Evolutionary conservation across 768 basidiomycete genomes (phyloP).

Genomic region (Suillus sp.): DNA sequence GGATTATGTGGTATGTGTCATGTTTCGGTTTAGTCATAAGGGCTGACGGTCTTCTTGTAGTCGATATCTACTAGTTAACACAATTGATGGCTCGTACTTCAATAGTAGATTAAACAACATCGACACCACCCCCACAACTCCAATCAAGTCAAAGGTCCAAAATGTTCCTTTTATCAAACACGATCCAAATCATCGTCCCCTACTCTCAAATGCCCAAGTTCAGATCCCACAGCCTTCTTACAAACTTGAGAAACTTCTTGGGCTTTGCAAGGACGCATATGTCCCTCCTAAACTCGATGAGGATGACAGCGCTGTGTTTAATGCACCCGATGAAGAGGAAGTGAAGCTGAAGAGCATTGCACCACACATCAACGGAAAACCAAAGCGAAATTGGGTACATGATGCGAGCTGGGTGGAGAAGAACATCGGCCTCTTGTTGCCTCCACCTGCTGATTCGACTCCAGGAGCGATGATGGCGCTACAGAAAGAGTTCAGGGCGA

Average conservation of each 20-base stretch:
- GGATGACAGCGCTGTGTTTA: constrained; percentile 51
- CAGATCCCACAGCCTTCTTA: constrained; percentile 60
- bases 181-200: constrained; percentile 38
- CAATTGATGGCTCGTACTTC: background rate
- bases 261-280: constrained; percentile 41
- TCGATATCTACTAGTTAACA: constrained; percentile 62
- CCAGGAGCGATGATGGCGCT: constrained; percentile 57
- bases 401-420: constrained; percentile 49
- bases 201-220: constrained; percentile 31
- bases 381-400: constrained; percentile 53
- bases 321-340: constrained; percentile 17
- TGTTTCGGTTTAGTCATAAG: background rate
- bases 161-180: constrained; percentile 46
- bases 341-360: background rate
- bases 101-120: constrained; percentile 11
- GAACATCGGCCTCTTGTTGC: constrained; percentile 50
- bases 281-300: constrained; percentile 49
- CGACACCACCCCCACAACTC: background rate
- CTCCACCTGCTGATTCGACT: constrained; percentile 61
- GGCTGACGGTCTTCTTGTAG: constrained; percentile 30
- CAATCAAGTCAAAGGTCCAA: background rate
- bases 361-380: constrained; percentile 16
- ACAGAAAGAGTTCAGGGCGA: constrained; percentile 59
- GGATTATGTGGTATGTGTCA: constrained; percentile 64
- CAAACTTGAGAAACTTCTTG: constrained; percentile 52